Conservation (phyloP, 2,329 filamentous ascomycete genomes). For the Claviceps sorghi region DNA sequence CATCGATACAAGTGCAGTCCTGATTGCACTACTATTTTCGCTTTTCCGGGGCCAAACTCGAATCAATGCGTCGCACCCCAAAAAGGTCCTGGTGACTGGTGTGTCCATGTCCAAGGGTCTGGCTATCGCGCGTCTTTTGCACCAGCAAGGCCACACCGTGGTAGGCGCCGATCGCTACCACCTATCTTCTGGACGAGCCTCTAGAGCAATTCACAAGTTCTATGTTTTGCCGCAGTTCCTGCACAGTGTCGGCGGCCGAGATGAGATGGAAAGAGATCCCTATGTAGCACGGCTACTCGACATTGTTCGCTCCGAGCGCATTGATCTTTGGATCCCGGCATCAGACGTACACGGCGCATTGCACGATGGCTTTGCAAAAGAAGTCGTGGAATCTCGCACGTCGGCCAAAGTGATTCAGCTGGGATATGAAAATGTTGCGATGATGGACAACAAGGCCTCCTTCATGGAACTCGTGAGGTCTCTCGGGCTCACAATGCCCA, state of each 20-base stretch:
- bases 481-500: slow-evolving; percentile 38
- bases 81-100: slow-evolving; percentile 55
- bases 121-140: slow-evolving; percentile 48
- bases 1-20: slow-evolving; percentile 30
- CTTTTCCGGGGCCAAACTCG: slow-evolving; percentile 1
- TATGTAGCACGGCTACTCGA: slow-evolving; percentile 45
- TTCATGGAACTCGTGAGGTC: slow-evolving; percentile 46
- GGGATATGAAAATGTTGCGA: slow-evolving; percentile 37
- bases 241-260: not conserved
- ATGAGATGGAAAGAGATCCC: slow-evolving; percentile 15
- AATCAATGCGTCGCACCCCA: slow-evolving; percentile 2
- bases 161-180: slow-evolving; percentile 53
- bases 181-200: slow-evolving; percentile 41
- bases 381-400: slow-evolving; percentile 42
- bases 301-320: slow-evolving; percentile 43
- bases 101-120: slow-evolving; percentile 60
- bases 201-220: slow-evolving; percentile 39
- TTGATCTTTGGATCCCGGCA: slow-evolving; percentile 61
- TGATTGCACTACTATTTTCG: slow-evolving; percentile 1
- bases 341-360: slow-evolving; percentile 52
- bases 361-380: slow-evolving; percentile 51
- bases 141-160: slow-evolving; percentile 50
- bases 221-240: slow-evolving; percentile 26
- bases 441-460: slow-evolving; percentile 47
- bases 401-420: slow-evolving; percentile 51